Base-by-base conservation (phyloP, 768 basidiomycete genomes). In the Russula sp. region DNA sequence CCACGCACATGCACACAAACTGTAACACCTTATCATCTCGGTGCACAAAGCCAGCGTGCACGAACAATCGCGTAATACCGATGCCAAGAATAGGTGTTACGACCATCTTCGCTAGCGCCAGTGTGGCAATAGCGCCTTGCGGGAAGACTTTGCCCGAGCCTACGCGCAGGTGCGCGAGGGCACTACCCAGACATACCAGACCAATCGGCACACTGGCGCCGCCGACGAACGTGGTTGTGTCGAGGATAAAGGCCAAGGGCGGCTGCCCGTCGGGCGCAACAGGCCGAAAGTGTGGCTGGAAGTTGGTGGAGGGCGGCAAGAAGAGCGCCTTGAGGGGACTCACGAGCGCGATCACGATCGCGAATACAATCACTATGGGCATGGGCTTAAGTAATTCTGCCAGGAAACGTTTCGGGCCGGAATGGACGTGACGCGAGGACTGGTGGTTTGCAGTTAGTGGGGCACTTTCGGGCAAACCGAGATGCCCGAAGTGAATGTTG, bases 1-100 rank as follows among this genome's bases (percentile, higher is more conserved):
- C 37, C 4, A 75, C 86, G 70, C 60, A 87, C 86, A 88, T 84
- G 81, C 84, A 84, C 16, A 88, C 81, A 58, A 88, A 86, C 64
- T 79, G 77, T 20, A 89, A 69, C 0, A 88, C 83, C 40, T 82
- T 82, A 66, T 88, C 80, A 0, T 82, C 75, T 58, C 68, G 68
- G 5, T 77, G 67, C 20, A 88, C 80, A 7, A 88, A 48, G 1
- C 81, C 81, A 0, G 65, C 71, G 2, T 69, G 71, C 16, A 79
- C 79, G n/a, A 89, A 71, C 5, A 77, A 80, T 11, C 77, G 81
- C 1, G 61, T 66, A 22, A 90, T 78, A 11, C 82, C 69, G 13
- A 87, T 81, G 0, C 87, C 88, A 3, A 89, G 48, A 0, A 89
- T 65, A 0, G 88, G 87, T 71, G 80, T 77, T 13, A 88, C 34